Conservation (phyloP, 2,329 filamentous ascomycete species). For the Monilinia polystroma region DNA sequence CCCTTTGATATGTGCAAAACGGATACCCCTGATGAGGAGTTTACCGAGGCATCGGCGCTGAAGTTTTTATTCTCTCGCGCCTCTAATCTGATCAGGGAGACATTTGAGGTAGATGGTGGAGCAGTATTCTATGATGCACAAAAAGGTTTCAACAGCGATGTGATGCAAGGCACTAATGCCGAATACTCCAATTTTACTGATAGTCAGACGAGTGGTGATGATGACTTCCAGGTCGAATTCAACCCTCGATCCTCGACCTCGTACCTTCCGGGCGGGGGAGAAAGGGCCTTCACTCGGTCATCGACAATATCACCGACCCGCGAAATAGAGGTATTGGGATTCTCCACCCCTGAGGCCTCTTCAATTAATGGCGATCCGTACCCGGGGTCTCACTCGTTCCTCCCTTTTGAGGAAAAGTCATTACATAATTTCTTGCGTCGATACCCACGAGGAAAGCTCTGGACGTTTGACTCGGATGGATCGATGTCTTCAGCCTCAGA, state of each 20-base stretch:
- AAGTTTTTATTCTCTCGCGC: slow-evolving; percentile 39
- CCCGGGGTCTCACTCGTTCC: slow-evolving; percentile 34
- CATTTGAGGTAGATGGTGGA: slow-evolving; percentile 41
- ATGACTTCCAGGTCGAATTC: not conserved
- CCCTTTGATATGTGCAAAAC: slow-evolving; percentile 23
- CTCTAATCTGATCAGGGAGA: slow-evolving; percentile 39
- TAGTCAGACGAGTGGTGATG: slow-evolving; percentile 18
- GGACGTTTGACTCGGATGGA: slow-evolving; percentile 48
- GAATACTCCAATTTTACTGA: slow-evolving; percentile 22
- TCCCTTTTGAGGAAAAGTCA: slow-evolving; percentile 36
- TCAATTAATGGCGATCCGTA: slow-evolving; percentile 38
- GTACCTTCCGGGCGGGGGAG: not conserved
- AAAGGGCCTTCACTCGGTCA: slow-evolving; percentile 7
- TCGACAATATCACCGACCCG: slow-evolving; percentile 23
- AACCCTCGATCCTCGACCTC: not conserved
- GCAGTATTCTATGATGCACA: slow-evolving; percentile 40
- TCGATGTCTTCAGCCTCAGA: slow-evolving; percentile 47
- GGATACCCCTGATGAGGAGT: slow-evolving; percentile 27
- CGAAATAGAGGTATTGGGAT: slow-evolving; percentile 37
- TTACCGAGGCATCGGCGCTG: slow-evolving; percentile 35
- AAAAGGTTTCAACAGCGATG: slow-evolving; percentile 31
- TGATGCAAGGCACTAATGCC: not conserved
- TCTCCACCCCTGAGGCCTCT: slow-evolving; percentile 36
- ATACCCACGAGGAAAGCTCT: slow-evolving; percentile 50
- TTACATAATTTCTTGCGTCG: slow-evolving; percentile 42